These are phyloP conservation scores for Coemansia sp. DNA, from an alignment of 192 early-diverging fungal species.

Conservation along the genomic window DNA sequence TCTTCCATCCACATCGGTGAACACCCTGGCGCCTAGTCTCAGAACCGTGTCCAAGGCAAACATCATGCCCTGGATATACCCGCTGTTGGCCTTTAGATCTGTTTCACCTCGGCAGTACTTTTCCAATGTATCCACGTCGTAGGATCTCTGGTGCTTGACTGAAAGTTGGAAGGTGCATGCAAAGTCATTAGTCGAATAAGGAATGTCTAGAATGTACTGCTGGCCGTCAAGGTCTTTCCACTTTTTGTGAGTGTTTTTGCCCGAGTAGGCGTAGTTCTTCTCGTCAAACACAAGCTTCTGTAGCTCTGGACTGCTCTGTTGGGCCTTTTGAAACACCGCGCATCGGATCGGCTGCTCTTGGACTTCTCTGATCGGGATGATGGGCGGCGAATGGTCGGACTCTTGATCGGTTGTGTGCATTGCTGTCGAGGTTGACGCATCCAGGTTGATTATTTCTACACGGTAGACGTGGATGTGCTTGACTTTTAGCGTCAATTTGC, in stretches of 20 bases:
- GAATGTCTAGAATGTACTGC: background rate
- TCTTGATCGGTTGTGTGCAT: background rate
- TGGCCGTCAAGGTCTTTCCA: background rate
- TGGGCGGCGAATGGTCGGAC: background rate
- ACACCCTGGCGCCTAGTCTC: conserved; percentile 5
- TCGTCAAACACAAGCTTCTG: conserved; percentile 23
- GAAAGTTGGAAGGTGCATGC: conserved; percentile 17
- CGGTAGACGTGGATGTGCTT: conserved; percentile 41
- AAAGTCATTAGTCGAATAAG: background rate
- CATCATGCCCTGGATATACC: conserved; percentile 19
- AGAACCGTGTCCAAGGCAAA: conserved; percentile 30
- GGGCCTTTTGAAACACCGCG: background rate
- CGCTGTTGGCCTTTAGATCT: background rate
- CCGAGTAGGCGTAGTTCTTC: conserved; percentile 25
- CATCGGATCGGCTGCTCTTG: background rate
- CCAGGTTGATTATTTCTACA: conserved; percentile 33
- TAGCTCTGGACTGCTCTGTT: background rate
- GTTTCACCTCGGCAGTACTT: conserved; percentile 7
- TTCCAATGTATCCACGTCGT: conserved; percentile 13
- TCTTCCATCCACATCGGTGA: background rate
- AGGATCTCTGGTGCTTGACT: conserved; percentile 14
- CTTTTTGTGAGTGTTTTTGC: conserved; percentile 15
- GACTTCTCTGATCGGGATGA: conserved; percentile 1
- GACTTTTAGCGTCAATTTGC: conserved; percentile 2
- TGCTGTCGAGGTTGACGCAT: background rate